These are phyloP conservation scores for Pleurotus citrinopileatus DNA, from an alignment of 768 basidiomycete species.

Conservation along the genomic window DNA sequence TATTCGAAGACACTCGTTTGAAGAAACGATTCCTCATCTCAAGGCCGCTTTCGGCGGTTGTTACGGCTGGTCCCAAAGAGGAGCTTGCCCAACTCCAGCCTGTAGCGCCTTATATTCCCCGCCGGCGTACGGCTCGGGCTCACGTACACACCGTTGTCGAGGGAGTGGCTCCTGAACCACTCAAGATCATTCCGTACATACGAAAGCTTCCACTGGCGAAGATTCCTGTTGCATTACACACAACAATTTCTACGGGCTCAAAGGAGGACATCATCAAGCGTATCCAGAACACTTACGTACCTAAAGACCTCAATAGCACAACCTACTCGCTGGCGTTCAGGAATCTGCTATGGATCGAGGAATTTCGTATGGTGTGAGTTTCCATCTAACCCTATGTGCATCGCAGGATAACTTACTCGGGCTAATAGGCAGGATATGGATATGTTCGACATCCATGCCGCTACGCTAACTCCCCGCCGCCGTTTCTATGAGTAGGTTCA, in stretches of 20 bases:
- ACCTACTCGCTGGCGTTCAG: slow-evolving; percentile 48
- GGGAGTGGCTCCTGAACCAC: slow-evolving; percentile 39
- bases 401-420: not conserved
- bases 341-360: slow-evolving; percentile 55
- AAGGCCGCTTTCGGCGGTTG: slow-evolving; percentile 38
- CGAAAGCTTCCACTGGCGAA: slow-evolving; percentile 32
- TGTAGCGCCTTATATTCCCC: slow-evolving; percentile 42
- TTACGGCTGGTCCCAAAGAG: slow-evolving; percentile 41
- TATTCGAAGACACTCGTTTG: slow-evolving; percentile 44
- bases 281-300: slow-evolving; percentile 36
- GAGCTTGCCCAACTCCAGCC: slow-evolving; percentile 47
- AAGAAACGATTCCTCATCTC: slow-evolving; percentile 46
- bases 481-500: slow-evolving; percentile 36
- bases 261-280: slow-evolving; percentile 24
- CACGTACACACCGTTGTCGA: slow-evolving; percentile 34
- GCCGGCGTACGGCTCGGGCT: slow-evolving; percentile 27
- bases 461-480: slow-evolving; percentile 26
- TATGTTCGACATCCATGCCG: slow-evolving; percentile 33
- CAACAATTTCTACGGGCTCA: slow-evolving; percentile 27
- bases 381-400: not conserved
- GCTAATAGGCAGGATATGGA: slow-evolving; percentile 37
- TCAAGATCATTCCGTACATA: slow-evolving; percentile 41
- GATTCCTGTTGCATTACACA: slow-evolving; percentile 34
- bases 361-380: slow-evolving; percentile 39
- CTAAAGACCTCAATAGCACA: slow-evolving; percentile 29